Evolutionary conservation across 2,329 filamentous ascomycete species (phyloP).

Genomic region (Exophiala oligosperma): DNA sequence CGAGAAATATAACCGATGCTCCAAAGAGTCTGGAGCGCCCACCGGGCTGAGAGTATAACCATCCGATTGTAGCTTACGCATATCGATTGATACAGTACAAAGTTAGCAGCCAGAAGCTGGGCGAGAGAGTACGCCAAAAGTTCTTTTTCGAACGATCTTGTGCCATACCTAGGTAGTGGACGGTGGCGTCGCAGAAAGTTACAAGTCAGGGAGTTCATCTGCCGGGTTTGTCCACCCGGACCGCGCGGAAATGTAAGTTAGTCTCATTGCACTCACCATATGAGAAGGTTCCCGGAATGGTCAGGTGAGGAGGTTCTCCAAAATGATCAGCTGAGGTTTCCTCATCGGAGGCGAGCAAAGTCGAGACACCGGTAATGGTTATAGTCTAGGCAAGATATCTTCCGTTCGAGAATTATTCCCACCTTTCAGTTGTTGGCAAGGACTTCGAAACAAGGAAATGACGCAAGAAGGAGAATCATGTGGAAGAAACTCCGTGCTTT

Average conservation of each 20-base stretch:
- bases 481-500: constrained; percentile 5
- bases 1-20: constrained; percentile 57
- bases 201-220: too few relatives aligned
- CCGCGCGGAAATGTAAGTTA: too few relatives aligned
- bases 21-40: not conserved
- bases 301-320: too few relatives aligned
- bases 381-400: not conserved
- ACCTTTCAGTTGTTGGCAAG: not conserved
- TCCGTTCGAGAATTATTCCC: not conserved
- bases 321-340: too few relatives aligned
- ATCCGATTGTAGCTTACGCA: not conserved
- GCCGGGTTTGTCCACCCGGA: too few relatives aligned
- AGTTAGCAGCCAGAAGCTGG: not conserved
- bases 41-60: not conserved
- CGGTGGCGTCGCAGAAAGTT: too few relatives aligned
- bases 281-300: too few relatives aligned
- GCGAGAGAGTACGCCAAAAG: not conserved
- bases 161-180: too few relatives aligned
- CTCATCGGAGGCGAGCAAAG: too few relatives aligned
- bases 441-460: not conserved
- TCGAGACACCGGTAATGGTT: too few relatives aligned
- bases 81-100: not conserved
- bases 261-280: too few relatives aligned
- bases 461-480: not conserved
- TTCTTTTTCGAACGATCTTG: not conserved